Evolutionary conservation across 2,329 filamentous ascomycete species (phyloP), one percentile per base, ranked within the genome.

Genomic region (Colletotrichum lindemuthianum): DNA sequence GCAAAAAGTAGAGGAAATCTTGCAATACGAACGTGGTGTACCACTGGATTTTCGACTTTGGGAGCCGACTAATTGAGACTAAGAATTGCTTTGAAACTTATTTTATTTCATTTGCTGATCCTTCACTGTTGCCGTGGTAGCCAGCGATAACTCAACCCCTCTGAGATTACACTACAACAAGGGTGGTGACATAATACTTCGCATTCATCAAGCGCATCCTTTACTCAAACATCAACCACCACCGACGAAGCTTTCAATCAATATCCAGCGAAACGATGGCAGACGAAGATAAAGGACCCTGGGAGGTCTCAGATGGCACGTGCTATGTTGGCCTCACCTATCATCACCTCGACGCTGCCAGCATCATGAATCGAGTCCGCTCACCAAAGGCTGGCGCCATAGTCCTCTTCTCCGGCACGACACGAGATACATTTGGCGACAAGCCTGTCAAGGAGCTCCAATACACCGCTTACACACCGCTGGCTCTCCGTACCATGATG

Each of bases 381-480:
- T 92, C 86, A 70, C 88, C 90, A 16, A 85, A 88, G 70, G 91
- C 91, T 10, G 91, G 91, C 6, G 91, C 91, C 11, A 90, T 93
- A 52, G 90, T 94, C 9, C 72, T 93, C 39, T 94, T 94, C 74
- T 88, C 90, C 63, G 91, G 91, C 58, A 93, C 90, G 1, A 96
- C 92, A 2, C 84, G 92, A 61, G 89, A 95, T 78, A 89, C 83
- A 71, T 96, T 96, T 77, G 83, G 80, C 57, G 83, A 85, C 61
- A 89, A 90, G 66, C 82, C 88, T n/a, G 91, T 96, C 64, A 88
- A 87, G 39, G 87, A 91, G 56, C 87, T 96, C 2, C 82, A 89
- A 56, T 96, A 96, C 78, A 88, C 87, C 15, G 87, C 92, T 8
- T 96, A 96, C 77, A 79, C 83, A 11, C 86, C 89, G 2, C 84